Evolutionary conservation across 2,329 filamentous ascomycete species (phyloP).

Genomic region (Cladophialophora chaetospira): DNA sequence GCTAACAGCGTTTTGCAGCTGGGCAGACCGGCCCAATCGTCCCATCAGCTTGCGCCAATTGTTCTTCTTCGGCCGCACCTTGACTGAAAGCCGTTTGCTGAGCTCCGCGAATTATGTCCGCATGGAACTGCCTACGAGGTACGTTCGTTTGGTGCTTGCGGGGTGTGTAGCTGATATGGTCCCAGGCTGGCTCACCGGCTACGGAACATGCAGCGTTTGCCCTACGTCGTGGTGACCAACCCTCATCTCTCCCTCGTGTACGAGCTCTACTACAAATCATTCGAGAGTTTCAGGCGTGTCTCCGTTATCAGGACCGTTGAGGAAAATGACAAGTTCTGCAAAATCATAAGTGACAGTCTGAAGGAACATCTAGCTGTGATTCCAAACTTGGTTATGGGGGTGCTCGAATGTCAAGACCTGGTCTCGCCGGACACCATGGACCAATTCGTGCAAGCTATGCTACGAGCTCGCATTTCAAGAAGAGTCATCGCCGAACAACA

Average conservation of each 20-base stretch:
- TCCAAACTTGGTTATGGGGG: slow-evolving; percentile 89
- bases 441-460: slow-evolving; percentile 89
- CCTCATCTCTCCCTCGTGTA: slow-evolving; percentile 92
- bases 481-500: slow-evolving; percentile 98
- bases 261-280: slow-evolving; percentile 95
- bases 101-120: slow-evolving; percentile 97
- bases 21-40: slow-evolving; percentile 86
- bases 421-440: slow-evolving; percentile 82
- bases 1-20: slow-evolving; percentile 56
- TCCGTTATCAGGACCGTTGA: slow-evolving; percentile 81
- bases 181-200: slow-evolving; percentile 84
- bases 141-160: slow-evolving; percentile 27
- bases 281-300: slow-evolving; percentile 83
- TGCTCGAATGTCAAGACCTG: slow-evolving; percentile 82
- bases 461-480: slow-evolving; percentile 89
- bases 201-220: slow-evolving; percentile 94
- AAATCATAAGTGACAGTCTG: slow-evolving; percentile 74
- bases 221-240: slow-evolving; percentile 96
- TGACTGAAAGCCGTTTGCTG: slow-evolving; percentile 86
- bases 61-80: slow-evolving; percentile 92
- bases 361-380: slow-evolving; percentile 91
- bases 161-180: slow-evolving; percentile 1
- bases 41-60: slow-evolving; percentile 96
- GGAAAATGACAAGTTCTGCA: slow-evolving; percentile 87
- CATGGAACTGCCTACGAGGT: slow-evolving; percentile 86